Conservation (phyloP, 1,284 basidiomycete species). For the Ustilago tritici region DNA sequence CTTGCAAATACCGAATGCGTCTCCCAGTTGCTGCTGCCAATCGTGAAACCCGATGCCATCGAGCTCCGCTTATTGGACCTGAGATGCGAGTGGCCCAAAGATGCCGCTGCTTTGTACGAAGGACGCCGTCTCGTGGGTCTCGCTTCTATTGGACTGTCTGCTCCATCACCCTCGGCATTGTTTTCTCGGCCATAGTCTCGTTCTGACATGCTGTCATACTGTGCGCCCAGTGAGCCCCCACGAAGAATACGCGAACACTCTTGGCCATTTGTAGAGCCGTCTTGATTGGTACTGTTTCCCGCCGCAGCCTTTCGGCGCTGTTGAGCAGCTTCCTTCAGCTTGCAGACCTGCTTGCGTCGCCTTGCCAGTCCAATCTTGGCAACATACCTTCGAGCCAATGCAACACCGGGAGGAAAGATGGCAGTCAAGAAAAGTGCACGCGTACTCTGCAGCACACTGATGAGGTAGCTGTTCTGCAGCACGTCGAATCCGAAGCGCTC, state of each 20-base stretch:
- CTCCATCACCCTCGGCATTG: background rate
- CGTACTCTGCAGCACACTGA: constrained; percentile 57
- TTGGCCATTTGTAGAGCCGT: background rate
- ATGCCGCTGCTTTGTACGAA: constrained; percentile 41
- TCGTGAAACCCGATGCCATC: constrained; percentile 24
- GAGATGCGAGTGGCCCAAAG: constrained; percentile 33
- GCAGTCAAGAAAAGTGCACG: constrained; percentile 58
- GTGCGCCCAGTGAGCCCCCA: background rate
- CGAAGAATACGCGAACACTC: constrained; percentile 30
- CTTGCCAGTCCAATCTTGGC: constrained; percentile 41
- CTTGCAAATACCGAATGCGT: constrained; percentile 46
- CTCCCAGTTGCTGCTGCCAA: constrained; percentile 44
- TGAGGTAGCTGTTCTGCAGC: constrained; percentile 62
- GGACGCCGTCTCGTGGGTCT: constrained; percentile 32
- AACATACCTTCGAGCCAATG: constrained; percentile 44
- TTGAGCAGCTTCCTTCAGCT: constrained; percentile 33
- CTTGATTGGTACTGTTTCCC: background rate
- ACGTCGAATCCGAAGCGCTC: constrained; percentile 59
- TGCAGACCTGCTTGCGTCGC: constrained; percentile 27
- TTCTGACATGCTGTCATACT: constrained; percentile 32
- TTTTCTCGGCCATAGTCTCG: constrained; percentile 29
- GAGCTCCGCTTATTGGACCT: constrained; percentile 31
- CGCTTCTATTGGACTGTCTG: constrained; percentile 12
- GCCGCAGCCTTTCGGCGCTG: constrained; percentile 15
- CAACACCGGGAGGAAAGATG: constrained; percentile 57